phyloP scores from a whole-genome alignment of 2,329 filamentous ascomycete genomes.

The Aureobasidium sp. region DNA sequence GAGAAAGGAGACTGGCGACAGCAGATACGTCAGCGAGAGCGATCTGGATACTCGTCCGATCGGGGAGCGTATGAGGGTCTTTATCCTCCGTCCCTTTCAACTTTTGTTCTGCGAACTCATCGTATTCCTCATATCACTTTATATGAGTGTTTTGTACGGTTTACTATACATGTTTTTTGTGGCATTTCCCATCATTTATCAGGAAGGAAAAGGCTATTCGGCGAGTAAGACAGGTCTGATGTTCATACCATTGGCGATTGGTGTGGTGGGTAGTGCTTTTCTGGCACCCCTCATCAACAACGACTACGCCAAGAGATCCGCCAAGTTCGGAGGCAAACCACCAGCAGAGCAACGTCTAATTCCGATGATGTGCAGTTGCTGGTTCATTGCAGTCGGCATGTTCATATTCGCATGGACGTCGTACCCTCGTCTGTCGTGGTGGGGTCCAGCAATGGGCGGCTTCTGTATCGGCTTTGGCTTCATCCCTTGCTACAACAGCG shows the following conservation, averaged over 20 bases:
- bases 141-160: slow-evolving; percentile 77
- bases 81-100: slow-evolving; percentile 76
- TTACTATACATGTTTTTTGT: slow-evolving; percentile 73
- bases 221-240: slow-evolving; percentile 71
- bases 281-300: slow-evolving; percentile 63
- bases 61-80: slow-evolving; percentile 61
- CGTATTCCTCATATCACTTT: slow-evolving; percentile 73
- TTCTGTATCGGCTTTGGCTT: slow-evolving; percentile 29
- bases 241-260: slow-evolving; percentile 77
- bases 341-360: slow-evolving; percentile 72
- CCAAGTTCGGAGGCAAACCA: slow-evolving; percentile 61
- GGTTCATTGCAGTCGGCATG: slow-evolving; percentile 58
- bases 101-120: slow-evolving; percentile 79
- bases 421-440: slow-evolving; percentile 59
- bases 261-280: slow-evolving; percentile 51
- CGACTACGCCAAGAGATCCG: slow-evolving; percentile 62
- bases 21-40: slow-evolving; percentile 67
- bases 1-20: slow-evolving; percentile 60
- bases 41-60: slow-evolving; percentile 68
- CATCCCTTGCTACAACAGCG: slow-evolving; percentile 29
- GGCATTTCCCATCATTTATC: slow-evolving; percentile 59
- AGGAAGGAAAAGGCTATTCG: slow-evolving; percentile 70
- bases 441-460: slow-evolving; percentile 48
- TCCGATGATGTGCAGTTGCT: slow-evolving; percentile 56
- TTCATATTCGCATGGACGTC: slow-evolving; percentile 66